phyloP scores from a whole-genome alignment of 257 asterid genomes.

The Penstemon barbatus region DNA sequence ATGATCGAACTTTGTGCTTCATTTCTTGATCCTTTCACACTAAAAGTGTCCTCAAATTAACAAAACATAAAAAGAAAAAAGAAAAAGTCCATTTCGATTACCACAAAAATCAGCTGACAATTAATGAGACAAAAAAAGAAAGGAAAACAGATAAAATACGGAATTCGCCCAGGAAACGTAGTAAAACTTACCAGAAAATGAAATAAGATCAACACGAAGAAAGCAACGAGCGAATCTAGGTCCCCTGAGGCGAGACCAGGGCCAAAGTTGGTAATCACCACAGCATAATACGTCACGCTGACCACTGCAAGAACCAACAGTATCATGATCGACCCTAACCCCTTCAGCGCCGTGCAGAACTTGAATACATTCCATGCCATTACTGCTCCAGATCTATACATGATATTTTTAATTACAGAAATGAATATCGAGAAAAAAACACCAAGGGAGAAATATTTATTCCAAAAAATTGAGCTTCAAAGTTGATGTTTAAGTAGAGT shows the following conservation, averaged over 20 bases:
- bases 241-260: constrained; percentile 54
- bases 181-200: constrained; percentile 52
- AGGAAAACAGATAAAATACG: background rate
- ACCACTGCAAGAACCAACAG: constrained; percentile 66
- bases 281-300: constrained; percentile 69
- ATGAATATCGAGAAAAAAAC: background rate
- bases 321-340: constrained; percentile 79
- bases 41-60: background rate
- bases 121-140: background rate
- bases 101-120: background rate
- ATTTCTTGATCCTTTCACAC: too few species aligned
- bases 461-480: background rate
- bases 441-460: background rate
- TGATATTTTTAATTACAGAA: constrained; percentile 25
- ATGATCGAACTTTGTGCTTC: too few species aligned
- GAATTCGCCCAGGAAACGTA: background rate
- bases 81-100: background rate
- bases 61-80: background rate
- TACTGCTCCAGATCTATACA: constrained; percentile 73
- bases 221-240: constrained; percentile 46
- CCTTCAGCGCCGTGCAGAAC: constrained; percentile 66
- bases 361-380: constrained; percentile 85
- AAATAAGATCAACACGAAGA: constrained; percentile 48
- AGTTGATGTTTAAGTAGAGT: background rate
- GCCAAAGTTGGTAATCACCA: constrained; percentile 56